phyloP scores from a whole-genome alignment of 257 asterid species.

The Gentiana straminea region DNA sequence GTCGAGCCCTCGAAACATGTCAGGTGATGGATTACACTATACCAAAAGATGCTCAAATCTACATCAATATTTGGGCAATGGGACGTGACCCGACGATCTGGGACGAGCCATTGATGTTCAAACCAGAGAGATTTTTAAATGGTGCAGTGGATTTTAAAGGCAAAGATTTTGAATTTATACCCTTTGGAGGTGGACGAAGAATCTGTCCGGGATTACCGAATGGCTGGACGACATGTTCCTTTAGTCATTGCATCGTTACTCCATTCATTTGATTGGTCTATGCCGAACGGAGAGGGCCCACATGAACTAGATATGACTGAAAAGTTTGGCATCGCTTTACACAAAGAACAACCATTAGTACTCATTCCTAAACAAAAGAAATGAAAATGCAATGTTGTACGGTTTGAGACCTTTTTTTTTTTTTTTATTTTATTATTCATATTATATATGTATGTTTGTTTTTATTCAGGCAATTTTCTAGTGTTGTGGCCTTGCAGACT shows the following conservation, averaged over 20 bases:
- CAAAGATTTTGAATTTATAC: constrained; percentile 29
- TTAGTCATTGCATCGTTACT: constrained; percentile 25
- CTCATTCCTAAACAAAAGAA: constrained; percentile 1
- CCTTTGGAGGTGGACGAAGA: constrained; percentile 43
- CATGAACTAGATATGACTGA: constrained; percentile 14
- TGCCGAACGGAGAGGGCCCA: constrained; percentile 8
- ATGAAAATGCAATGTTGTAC: no score
- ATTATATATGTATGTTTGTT: no score
- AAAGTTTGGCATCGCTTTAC: constrained; percentile 16
- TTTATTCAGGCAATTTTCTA: no score
- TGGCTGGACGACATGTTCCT: constrained; percentile 25
- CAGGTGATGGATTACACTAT: constrained; percentile 18
- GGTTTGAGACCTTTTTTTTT: no score
- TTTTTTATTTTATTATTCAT: no score
- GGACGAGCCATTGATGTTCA: constrained; percentile 21
- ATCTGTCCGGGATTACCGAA: constrained; percentile 40
- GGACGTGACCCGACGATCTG: constrained; percentile 22
- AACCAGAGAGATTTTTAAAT: constrained; percentile 18
- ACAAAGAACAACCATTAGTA: no score
- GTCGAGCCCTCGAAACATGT: constrained; percentile 20
- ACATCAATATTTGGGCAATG: no score
- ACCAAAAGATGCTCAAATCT: no score
- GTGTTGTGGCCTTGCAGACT: no score
- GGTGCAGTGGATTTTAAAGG: constrained; percentile 28
- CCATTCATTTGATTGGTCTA: background rate